Evolutionary conservation across 164 flowering plant species (phyloP).

Genomic region (Kingdonia uniflora): DNA sequence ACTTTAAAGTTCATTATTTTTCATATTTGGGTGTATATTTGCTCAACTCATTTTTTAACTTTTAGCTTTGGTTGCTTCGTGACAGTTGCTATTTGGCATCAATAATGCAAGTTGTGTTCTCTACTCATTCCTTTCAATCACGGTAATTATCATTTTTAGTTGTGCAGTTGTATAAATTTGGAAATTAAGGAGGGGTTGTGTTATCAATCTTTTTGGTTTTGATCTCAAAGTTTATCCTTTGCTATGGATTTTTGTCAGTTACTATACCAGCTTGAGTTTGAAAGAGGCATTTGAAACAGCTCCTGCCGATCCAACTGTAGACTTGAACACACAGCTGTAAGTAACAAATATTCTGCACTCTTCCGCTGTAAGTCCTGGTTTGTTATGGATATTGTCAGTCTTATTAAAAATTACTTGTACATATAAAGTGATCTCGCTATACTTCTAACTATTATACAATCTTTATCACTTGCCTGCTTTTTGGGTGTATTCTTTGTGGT

Average conservation of each 20-base stretch:
- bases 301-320: constrained; percentile 96
- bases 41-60: background rate
- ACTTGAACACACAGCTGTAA: constrained; percentile 89
- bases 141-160: constrained; percentile 34
- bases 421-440: too few species aligned
- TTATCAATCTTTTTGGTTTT: background rate
- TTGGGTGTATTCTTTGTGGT: too few species aligned
- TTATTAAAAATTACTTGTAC: too few species aligned
- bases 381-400: too few species aligned
- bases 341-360: constrained; percentile 12
- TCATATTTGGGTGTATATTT: background rate
- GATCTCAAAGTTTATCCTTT: background rate
- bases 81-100: constrained; percentile 94
- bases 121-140: constrained; percentile 57
- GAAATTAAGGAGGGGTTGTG: too few species aligned
- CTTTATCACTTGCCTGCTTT: too few species aligned
- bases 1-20: background rate
- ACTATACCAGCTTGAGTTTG: constrained; percentile 48
- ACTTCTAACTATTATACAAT: too few species aligned
- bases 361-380: constrained; percentile 3
- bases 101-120: constrained; percentile 84
- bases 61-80: constrained; percentile 8
- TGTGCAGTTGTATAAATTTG: too few species aligned
- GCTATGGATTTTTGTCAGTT: constrained; percentile 33
- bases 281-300: constrained; percentile 63